These are phyloP conservation scores for Microascus cirrosus DNA, from an alignment of 2,329 filamentous ascomycete species.

Conservation along the genomic window DNA sequence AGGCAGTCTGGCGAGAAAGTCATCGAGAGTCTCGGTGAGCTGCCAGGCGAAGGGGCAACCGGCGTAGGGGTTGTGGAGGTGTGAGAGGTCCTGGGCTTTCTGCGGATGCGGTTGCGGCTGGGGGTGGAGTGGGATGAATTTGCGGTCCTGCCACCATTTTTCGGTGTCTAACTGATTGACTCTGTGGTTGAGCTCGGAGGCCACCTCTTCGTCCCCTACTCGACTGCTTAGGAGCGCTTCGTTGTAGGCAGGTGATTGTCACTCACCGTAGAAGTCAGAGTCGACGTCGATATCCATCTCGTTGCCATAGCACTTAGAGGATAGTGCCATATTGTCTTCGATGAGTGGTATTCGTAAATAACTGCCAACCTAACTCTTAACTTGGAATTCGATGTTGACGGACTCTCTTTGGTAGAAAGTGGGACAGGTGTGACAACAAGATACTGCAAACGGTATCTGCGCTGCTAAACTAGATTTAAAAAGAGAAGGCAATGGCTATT, in stretches of 20 bases:
- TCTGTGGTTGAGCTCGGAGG: conserved; percentile 33
- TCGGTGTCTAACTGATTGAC: conserved; percentile 37
- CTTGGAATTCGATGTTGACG: background rate
- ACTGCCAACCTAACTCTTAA: background rate
- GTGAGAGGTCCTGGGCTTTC: conserved; percentile 10
- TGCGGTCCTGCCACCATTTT: conserved; percentile 33
- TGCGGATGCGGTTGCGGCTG: conserved; percentile 1
- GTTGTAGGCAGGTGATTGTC: background rate
- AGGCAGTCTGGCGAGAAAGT: conserved; percentile 58
- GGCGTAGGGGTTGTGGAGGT: conserved; percentile 48
- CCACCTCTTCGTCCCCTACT: conserved; percentile 43
- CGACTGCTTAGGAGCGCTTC: background rate
- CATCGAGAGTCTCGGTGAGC: conserved; percentile 48
- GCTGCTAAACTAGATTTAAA: too few relatives aligned
- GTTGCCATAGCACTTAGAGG: conserved; percentile 5
- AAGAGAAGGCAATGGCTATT: too few relatives aligned
- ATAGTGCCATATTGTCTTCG: background rate
- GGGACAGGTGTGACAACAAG: too few relatives aligned
- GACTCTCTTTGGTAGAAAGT: too few relatives aligned
- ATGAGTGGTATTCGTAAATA: background rate
- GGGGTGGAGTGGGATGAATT: conserved; percentile 4
- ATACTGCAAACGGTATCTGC: too few relatives aligned
- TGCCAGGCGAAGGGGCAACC: conserved; percentile 47
- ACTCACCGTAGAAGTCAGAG: conserved; percentile 13
- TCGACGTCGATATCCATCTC: conserved; percentile 7